These are phyloP conservation scores for Lactarius vividus DNA, from an alignment of 768 basidiomycete species.

Conservation along the genomic window DNA sequence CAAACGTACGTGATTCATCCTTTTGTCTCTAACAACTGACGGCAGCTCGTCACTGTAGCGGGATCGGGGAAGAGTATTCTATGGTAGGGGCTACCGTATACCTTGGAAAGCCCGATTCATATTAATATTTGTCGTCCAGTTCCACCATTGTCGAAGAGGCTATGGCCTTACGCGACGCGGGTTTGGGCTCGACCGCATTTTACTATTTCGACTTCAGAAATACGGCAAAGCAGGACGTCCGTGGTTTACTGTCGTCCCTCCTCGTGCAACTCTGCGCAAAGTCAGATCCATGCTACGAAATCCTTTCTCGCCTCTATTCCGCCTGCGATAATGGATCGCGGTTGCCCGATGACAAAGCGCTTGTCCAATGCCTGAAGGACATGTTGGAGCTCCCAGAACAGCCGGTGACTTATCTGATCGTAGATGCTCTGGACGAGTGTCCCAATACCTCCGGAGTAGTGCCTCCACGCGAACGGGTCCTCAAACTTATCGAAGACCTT, in stretches of 20 bases:
- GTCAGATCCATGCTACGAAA: not conserved
- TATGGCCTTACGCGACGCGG: not conserved
- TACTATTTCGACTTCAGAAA: conserved; percentile 8
- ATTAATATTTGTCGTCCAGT: not conserved
- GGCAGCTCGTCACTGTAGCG: not conserved
- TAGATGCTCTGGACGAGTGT: conserved; percentile 16
- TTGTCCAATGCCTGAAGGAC: conserved; percentile 4
- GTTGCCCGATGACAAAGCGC: not conserved
- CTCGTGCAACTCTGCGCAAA: not conserved
- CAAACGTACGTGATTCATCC: not conserved
- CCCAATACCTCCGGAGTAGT: conserved; percentile 4
- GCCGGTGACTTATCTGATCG: not conserved
- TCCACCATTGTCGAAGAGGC: conserved; percentile 3
- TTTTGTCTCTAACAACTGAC: not conserved
- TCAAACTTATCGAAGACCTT: not conserved
- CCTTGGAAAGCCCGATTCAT: not conserved
- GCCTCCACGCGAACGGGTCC: conserved; percentile 4
- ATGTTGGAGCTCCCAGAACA: not conserved
- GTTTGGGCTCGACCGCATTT: not conserved
- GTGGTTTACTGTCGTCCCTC: conserved; percentile 2
- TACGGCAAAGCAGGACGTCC: not conserved
- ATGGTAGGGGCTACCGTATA: not conserved
- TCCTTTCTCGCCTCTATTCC: conserved; percentile 2
- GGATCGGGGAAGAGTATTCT: conserved; percentile 11
- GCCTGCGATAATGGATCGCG: not conserved